These are phyloP conservation scores for Ophiognomonia clavigignenti-juglandacearum DNA, from an alignment of 2,329 filamentous ascomycete species.

Conservation along the genomic window DNA sequence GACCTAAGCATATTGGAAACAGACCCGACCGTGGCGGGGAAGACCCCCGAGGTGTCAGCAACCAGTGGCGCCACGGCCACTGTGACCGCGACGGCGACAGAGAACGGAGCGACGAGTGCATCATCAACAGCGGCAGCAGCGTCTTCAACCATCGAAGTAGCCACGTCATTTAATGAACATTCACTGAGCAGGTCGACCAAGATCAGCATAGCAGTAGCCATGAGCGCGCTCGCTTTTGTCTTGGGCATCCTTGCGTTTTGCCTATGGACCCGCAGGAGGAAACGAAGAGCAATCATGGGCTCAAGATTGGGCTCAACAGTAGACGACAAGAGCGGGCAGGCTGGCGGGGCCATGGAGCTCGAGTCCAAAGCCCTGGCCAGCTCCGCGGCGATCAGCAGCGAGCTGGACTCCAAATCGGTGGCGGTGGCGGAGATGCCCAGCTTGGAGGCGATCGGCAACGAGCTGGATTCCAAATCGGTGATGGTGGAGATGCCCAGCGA, in stretches of 20 bases:
- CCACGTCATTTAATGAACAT: too few species aligned
- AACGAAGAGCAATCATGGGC: background rate
- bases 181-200: too few species aligned
- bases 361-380: slow-evolving; percentile 1
- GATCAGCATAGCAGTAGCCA: too few species aligned
- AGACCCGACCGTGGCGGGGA: slow-evolving; percentile 18
- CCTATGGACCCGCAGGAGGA: slow-evolving; percentile 1
- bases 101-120: background rate
- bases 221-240: background rate
- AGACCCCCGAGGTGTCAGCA: slow-evolving; percentile 14
- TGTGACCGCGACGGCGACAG: background rate
- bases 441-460: background rate
- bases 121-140: background rate
- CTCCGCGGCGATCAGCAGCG: background rate
- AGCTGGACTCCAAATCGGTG: background rate
- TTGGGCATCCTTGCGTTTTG: background rate
- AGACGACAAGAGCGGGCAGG: background rate
- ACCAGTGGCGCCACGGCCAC: too few species aligned
- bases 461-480: background rate
- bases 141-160: too few species aligned
- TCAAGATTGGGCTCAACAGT: background rate
- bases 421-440: background rate
- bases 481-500: background rate
- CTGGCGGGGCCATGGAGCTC: background rate
- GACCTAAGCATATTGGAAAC: slow-evolving; percentile 18